Evolutionary conservation across 225 moss, liverwort and hornwort species (phyloP), one percentile per base, ranked within the genome.

Genomic region (Anthoceros angustus): DNA sequence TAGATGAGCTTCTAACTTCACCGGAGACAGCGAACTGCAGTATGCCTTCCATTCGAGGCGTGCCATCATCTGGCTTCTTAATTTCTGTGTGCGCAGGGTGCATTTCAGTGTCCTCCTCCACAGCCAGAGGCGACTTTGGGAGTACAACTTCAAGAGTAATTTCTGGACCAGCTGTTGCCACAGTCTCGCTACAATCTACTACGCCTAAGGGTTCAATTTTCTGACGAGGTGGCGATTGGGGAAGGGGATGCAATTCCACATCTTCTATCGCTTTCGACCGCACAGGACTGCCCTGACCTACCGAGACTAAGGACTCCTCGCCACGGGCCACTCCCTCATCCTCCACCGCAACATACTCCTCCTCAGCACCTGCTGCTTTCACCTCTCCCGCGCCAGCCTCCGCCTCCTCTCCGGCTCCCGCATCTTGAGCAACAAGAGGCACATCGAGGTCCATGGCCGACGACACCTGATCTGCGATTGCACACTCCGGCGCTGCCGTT

Each of bases 51-150:
- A 55, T 55, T 55, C 14, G n/a, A 55, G 55, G n/a, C 55, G 55
- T 55, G 55, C 55, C 55, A 55, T 55, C 55, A 55, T 15, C 55
- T 55, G 55, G 55, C 55, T 55, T 4, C 55, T 55, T 55, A 55
- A 23, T 18, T 55, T 55, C 55, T 15, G n/a, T 55, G 18, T 55
- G 55, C 18, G 55, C 55, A 55, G 18, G 55, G n/a, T 55, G 55
- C 23, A 20, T 55, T 55, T 55, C 55, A 23, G 55, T 18, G 55
- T 55, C 55, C 55, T 15, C 45, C 45, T 11, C 55, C 23, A 55
- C 7, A 20, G 55, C 12, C 11, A 11, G 18, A 12, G 55, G 55
- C 6, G 55, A 55, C n/a, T 9, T 55, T 3, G 55, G 55, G 18
- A 15, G 7, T 55, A 20, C 55, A 55, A 55, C 55, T 55, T 15